These are phyloP conservation scores for Zanthoxylum bungeanum DNA, from an alignment of 345 rosid species.

Conservation along the genomic window DNA sequence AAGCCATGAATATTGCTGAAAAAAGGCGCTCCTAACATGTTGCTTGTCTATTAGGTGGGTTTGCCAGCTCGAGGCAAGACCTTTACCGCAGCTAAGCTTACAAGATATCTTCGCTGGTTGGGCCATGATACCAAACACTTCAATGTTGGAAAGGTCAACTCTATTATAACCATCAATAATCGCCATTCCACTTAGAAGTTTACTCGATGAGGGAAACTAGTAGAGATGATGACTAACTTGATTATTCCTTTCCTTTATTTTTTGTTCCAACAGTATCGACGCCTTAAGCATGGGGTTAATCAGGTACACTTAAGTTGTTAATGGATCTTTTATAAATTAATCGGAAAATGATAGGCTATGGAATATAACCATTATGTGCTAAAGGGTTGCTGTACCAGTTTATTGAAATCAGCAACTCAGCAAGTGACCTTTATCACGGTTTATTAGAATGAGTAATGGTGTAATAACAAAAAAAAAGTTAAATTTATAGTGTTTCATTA, in stretches of 20 bases:
- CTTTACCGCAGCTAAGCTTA: constrained; percentile 95
- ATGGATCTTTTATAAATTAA: background rate
- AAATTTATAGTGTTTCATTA: background rate
- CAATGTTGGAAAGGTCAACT: constrained; percentile 92
- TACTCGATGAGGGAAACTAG: background rate
- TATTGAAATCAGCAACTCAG: background rate
- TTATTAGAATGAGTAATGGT: background rate
- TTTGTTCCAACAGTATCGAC: constrained; percentile 77
- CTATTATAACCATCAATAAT: constrained; percentile 2
- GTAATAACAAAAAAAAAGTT: background rate
- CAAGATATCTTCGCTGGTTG: constrained; percentile 98
- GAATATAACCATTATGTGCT: background rate
- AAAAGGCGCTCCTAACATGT: constrained; percentile 8
- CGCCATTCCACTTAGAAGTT: constrained; percentile 8
- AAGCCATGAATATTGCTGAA: background rate
- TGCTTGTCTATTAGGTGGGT: constrained; percentile 67
- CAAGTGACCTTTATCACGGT: background rate
- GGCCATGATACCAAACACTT: constrained; percentile 99
- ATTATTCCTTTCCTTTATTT: constrained; percentile 24
- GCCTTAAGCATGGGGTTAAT: constrained; percentile 93
- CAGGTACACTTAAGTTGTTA: constrained; percentile 45
- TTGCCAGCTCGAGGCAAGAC: constrained; percentile 99
- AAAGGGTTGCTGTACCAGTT: background rate
- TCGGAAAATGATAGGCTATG: background rate
- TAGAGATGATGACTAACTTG: constrained; percentile 6